Base-by-base conservation (phyloP, 768 basidiomycete species). In the Crucibulum laeve region DNA sequence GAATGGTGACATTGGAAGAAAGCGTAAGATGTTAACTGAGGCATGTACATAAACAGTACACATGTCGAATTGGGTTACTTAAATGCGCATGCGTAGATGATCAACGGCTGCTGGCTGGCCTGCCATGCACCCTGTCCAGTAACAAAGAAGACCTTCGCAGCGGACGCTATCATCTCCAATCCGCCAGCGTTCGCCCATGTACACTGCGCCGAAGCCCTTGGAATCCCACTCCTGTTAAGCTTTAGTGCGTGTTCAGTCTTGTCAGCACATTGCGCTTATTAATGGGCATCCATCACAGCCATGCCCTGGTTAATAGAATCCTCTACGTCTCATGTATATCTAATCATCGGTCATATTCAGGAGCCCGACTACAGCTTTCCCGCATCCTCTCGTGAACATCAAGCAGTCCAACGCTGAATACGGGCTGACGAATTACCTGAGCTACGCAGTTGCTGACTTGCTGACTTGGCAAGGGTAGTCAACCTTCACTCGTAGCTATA, bases 171-270 rank as follows among this genome's bases (percentile, higher is more conserved):
- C 35, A 81, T 84, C 37, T 75, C 76, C 24, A 84, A 84, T 54
- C 82, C 82, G 14, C 82, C 82, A 0, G 69, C 77, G 4, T 84
- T 84, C 48, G 81, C 76, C 1, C 80, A 83, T 60, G 58, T 82
- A 3, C 81, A 83, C 46, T 76, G 80, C 40, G 81, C 81, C 1
- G 80, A 84, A 53, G 79, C 80, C 5, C 56, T 82, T 3, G 80
- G 80, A 1, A 66, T 82, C 19, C 79, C 79, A 2, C 57, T 82
- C 6, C 63, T 76, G 30, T 56, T 81, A 50, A 74, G 71, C 38
- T 82, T 83, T 55, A 82, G 78, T 81, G 44, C 46, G 76, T 65
- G 21, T 38, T 21, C 7, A 14, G 32, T 11, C 5, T 26, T n/a
- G 28, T 30, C 28, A 8, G 8, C 28, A 8, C 8, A 8, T 8